Base-by-base conservation (phyloP, 495 filamentous ascomycete species). In the Durotheca rogersii region DNA sequence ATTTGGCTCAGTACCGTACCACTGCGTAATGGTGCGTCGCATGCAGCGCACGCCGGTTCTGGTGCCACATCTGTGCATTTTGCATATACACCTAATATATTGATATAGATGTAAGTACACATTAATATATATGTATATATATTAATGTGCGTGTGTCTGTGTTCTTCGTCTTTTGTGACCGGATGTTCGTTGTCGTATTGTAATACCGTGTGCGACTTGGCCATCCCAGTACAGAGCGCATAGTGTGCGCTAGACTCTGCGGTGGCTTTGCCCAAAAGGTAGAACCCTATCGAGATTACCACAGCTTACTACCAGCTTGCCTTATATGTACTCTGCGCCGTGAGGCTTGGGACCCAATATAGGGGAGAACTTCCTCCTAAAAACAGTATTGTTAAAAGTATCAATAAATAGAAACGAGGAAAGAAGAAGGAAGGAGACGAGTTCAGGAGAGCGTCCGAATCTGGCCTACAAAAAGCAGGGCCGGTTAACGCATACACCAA, bases 281-380 rank as follows among this genome's bases (percentile, higher is more conserved):
- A n/a, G n/a, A n/a, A n/a, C n/a, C n/a, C n/a, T n/a, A n/a, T n/a
- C 17, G 16, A 45, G 23, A 9, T 27, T 10, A 38, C 12, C 38
- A 17, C 34, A 40, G 27, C 33, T 20, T 20, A 35, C 16, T 19
- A 27, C 21, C 10, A 29, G 25, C 25, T 29, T 12, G 55, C 55
- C 53, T 58, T 53, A 48, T 51, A 54, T 59, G 56, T 58, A 58
- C 49, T 51, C 50, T 59, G 50, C 56, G 50, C 47, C 45, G 41
- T 46, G 50, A 50, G 56, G 56, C 45, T 50, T 50, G 45, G 30
- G 35, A 35, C 41, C 31, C 39, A 18, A 20, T 4, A 10, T 18
- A 21, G 32, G 49, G 15, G 9, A 11, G 29, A 35, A 35, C 29
- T 31, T 17, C 33, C 5, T 30, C 2, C 12, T 18, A 1, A 42